These are phyloP conservation scores for Cyphellophora europaea DNA, from an alignment of 2,329 filamentous ascomycete genomes.

Conservation along the genomic window DNA sequence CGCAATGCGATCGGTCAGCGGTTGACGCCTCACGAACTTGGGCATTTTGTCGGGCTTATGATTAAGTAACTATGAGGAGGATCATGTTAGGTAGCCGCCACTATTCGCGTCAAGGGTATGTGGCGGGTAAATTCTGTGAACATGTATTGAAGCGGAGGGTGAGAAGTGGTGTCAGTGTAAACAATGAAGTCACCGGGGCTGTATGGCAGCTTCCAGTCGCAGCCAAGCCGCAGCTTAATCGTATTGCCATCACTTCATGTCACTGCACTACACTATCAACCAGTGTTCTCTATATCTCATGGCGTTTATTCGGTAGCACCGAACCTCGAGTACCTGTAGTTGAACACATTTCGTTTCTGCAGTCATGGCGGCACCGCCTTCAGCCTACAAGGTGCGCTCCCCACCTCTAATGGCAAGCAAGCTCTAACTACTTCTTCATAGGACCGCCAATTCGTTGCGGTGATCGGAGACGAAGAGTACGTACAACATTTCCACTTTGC, in stretches of 20 bases:
- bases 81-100: too few species aligned
- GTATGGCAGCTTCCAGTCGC: too few species aligned
- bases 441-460: conserved; percentile 90
- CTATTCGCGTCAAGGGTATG: too few species aligned
- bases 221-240: not conserved
- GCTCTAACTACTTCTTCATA: conserved; percentile 28
- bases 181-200: conserved; percentile 1
- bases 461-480: conserved; percentile 86
- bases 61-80: too few species aligned
- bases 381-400: conserved; percentile 45
- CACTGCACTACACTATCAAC: too few species aligned
- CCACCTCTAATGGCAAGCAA: not conserved
- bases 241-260: not conserved
- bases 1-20: conserved; percentile 71
- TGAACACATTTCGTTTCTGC: not conserved
- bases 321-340: not conserved
- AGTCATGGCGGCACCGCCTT: conserved; percentile 50
- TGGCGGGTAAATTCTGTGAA: too few species aligned
- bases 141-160: not conserved
- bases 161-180: too few species aligned
- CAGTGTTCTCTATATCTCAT: too few species aligned
- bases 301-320: too few species aligned
- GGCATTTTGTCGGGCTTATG: conserved; percentile 54
- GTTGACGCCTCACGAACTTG: conserved; percentile 69
- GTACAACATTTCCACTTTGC: conserved; percentile 2